phyloP scores from a whole-genome alignment of 1,139 yeast genomes.

The Blastobotrys apis region DNA sequence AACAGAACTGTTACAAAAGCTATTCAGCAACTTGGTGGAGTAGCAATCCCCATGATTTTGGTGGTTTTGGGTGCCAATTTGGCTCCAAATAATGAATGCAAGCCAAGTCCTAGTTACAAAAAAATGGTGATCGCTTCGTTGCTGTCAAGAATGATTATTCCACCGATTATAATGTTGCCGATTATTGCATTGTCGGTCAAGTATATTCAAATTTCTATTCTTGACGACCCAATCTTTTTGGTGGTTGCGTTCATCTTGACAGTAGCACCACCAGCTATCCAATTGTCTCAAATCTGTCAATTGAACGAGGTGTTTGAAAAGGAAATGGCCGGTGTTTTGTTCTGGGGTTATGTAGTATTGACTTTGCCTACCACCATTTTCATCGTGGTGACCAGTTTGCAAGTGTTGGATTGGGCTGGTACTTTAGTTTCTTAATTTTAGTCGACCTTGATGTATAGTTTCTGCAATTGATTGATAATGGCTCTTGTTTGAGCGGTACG shows the following conservation, averaged over 20 bases:
- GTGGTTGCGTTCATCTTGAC: conserved; percentile 72
- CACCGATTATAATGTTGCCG: conserved; percentile 65
- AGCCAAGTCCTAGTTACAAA: conserved; percentile 51
- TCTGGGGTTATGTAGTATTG: conserved; percentile 78
- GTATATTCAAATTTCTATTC: conserved; percentile 59
- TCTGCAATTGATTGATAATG: conserved; percentile 2
- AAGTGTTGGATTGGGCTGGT: conserved; percentile 54
- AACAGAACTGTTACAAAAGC: conserved; percentile 76
- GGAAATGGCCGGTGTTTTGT: conserved; percentile 83
- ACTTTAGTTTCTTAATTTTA: conserved; percentile 17
- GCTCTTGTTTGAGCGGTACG: background rate
- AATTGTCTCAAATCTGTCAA: conserved; percentile 76
- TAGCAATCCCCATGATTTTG: conserved; percentile 77
- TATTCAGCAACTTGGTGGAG: conserved; percentile 73
- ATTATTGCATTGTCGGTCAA: conserved; percentile 62
- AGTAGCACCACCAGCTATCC: conserved; percentile 81
- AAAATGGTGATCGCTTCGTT: conserved; percentile 64
- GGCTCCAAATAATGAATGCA: conserved; percentile 36
- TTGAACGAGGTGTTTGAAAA: conserved; percentile 68
- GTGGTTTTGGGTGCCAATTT: conserved; percentile 57
- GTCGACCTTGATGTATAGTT: background rate
- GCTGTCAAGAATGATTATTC: conserved; percentile 71
- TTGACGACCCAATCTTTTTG: conserved; percentile 80
- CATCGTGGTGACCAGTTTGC: conserved; percentile 64
- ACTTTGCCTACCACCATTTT: conserved; percentile 74